Conservation (phyloP, 805 yeast genomes). For the Cephaloascus albidus region DNA sequence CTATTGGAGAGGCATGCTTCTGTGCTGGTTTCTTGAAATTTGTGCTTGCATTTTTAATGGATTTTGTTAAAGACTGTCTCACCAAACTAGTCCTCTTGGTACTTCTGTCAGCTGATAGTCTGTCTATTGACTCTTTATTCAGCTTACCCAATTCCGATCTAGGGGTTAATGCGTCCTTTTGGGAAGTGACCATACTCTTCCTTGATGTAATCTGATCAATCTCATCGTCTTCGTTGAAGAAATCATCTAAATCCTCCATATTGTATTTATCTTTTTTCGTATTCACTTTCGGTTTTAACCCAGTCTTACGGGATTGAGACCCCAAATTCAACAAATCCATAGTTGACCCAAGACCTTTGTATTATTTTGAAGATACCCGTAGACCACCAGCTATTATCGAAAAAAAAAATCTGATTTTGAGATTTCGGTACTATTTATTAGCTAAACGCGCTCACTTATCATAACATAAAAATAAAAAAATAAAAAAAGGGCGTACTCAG, state of each 20-base stretch:
- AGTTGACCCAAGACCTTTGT: neutral
- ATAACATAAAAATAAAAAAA: too few relatives aligned
- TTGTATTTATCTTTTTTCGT: constrained; percentile 48
- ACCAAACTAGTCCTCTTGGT: constrained; percentile 5
- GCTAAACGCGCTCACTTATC: too few relatives aligned
- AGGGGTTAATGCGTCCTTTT: constrained; percentile 1
- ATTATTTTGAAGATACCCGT: too few relatives aligned
- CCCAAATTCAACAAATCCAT: constrained; percentile 44
- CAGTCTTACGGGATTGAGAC: constrained; percentile 56
- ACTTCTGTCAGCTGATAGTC: too few relatives aligned
- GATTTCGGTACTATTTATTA: too few relatives aligned
- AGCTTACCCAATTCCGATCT: too few relatives aligned
- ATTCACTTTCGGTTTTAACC: constrained; percentile 36
- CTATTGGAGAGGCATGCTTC: constrained; percentile 4
- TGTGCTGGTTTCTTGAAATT: constrained; percentile 5
- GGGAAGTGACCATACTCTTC: constrained; percentile 2
- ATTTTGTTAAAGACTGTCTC: neutral
- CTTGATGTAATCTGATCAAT: constrained; percentile 8
- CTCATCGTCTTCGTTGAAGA: constrained; percentile 43
- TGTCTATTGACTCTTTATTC: neutral
- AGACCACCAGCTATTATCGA: too few relatives aligned
- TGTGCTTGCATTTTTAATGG: neutral
- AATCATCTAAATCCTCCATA: constrained; percentile 64
- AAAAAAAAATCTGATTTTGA: too few relatives aligned
- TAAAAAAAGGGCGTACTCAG: too few relatives aligned